Evolutionary conservation across 2,329 filamentous ascomycete genomes (phyloP).

Genomic region (Talaromyces albobiverticillius): DNA sequence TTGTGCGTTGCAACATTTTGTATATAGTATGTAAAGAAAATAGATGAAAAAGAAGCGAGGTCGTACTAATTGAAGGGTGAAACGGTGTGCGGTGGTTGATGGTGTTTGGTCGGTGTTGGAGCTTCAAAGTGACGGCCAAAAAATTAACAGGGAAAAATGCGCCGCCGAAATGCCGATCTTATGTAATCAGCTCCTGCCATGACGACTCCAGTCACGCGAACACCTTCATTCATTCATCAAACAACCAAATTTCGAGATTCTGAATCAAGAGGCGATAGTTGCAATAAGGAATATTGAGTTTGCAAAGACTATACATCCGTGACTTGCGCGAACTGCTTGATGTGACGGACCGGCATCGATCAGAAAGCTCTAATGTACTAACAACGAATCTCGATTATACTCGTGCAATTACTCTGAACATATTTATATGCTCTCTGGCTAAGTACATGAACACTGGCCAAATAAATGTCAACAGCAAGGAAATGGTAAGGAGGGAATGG

Average conservation of each 20-base stretch:
- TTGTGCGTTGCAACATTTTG: conserved; percentile 42
- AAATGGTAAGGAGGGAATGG: neutral
- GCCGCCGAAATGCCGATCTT: conserved; percentile 10
- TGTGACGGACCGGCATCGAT: too few relatives aligned
- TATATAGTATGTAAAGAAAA: neutral
- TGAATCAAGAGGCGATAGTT: too few relatives aligned
- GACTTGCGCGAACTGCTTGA: too few relatives aligned
- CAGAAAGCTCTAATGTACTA: too few relatives aligned
- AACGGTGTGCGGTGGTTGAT: neutral
- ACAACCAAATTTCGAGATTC: neutral
- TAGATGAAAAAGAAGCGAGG: conserved; percentile 6
- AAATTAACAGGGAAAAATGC: conserved; percentile 13
- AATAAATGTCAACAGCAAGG: neutral
- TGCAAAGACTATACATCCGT: too few relatives aligned
- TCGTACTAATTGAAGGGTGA: neutral
- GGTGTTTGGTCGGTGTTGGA: conserved; percentile 7
- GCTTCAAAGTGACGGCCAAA: too few relatives aligned
- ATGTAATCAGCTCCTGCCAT: conserved; percentile 10
- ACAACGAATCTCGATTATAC: too few relatives aligned
- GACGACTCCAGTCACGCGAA: neutral
- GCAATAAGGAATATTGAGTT: too few relatives aligned
- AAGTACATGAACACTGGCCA: neutral
- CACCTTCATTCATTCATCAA: neutral
- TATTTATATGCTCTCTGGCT: neutral
- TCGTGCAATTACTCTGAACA: too few relatives aligned